These are phyloP conservation scores for Oryza glumipatula DNA, from an alignment of 176 grass and related monocot species.

Conservation along the genomic window DNA sequence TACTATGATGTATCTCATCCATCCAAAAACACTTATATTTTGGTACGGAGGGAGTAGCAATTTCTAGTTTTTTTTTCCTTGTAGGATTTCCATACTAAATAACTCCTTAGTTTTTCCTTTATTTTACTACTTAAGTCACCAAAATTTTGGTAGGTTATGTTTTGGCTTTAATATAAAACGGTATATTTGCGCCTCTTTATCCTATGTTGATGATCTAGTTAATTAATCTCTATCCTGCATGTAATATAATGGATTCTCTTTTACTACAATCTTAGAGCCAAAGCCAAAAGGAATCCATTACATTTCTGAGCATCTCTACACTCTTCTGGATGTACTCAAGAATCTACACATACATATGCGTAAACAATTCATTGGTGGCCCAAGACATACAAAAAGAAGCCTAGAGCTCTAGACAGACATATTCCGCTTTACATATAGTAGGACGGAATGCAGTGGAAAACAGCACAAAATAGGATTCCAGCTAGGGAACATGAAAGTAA, in stretches of 20 bases:
- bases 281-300: background rate
- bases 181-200: background rate
- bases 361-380: background rate
- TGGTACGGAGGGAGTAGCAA: too few species aligned
- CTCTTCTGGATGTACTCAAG: conserved; percentile 21
- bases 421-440: background rate
- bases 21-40: too few species aligned
- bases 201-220: background rate
- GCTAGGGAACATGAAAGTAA: background rate
- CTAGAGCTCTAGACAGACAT: background rate
- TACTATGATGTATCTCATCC: too few species aligned
- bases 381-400: background rate
- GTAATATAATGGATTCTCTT: background rate
- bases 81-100: too few species aligned
- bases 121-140: too few species aligned
- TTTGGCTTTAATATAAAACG: too few species aligned
- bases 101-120: too few species aligned
- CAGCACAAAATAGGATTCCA: conserved; percentile 32
- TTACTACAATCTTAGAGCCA: background rate
- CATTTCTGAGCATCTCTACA: background rate
- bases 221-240: background rate
- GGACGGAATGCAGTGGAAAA: conserved; percentile 24
- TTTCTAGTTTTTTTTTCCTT: too few species aligned
- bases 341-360: conserved; percentile 14
- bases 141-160: too few species aligned